Evolutionary conservation across 495 filamentous ascomycete genomes (phyloP), one percentile per base, ranked within the genome.

Genomic region (Trichoderma gamsii): DNA sequence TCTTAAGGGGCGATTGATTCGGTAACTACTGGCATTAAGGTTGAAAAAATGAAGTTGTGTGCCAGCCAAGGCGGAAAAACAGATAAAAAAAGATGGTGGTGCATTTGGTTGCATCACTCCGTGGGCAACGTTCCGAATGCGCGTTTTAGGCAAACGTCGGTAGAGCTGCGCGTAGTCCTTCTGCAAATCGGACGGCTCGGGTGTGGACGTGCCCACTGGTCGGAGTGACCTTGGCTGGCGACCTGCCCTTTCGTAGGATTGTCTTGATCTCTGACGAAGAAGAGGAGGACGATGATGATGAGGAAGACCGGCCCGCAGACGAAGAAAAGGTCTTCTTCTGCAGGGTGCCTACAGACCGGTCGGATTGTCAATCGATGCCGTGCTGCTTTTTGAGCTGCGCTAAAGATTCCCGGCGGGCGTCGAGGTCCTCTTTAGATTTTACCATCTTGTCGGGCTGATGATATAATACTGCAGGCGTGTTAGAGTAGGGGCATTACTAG

Each of bases 401-500:
- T 89, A 99, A 85, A 82, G 94, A 96, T 76, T 96, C 90, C 81
- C 97, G 91, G 79, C 95, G 90, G 77, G 92, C 89, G 70, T 92
- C 91, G 68, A 99, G 84, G 80, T 98, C 93, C 77, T 95, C 91
- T 87, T 94, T 93, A 79, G 93, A 89, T 77, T 87, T 89, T 71
- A 85, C 82, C 88, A 96, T 97, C 86, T 98, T 97, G 77, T 98
- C 96, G 73, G 94, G 94, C 82, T 99, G 95, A 78, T 99, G 95
- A 77, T 97, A 98, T 77, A 99, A 84, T 67, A 98, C 95, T 97
- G 74, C 41, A 65, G 59, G 68, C 70, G 52, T 71, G 73, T 71
- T 59, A 70, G 68, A 70, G 68, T 29, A 32, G 44, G 68, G 46
- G 61, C 41, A 16, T 49, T 21, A 25, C 43, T 13, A 32, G 44